A percentile compares a stretch with the other conserved stretches of the same genome.
Conservation (phyloP, 164 flowering plant genomes). For the Dillenia suffruticosa region DNA sequence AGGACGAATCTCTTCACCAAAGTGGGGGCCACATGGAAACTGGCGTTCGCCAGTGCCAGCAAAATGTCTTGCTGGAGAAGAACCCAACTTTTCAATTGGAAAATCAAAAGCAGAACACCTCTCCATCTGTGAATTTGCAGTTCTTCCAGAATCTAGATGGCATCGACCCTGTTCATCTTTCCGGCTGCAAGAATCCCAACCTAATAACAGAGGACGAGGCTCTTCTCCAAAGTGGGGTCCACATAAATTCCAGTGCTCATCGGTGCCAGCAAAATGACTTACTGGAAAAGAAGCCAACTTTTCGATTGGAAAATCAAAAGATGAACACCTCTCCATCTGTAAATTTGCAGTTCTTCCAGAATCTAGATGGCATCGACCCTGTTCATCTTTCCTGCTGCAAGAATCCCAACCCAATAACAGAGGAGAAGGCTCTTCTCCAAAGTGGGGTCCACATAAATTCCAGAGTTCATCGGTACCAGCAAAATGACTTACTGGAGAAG, state of each 20-base stretch:
- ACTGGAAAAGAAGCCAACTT: slow-evolving; percentile 13
- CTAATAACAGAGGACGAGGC: no score
- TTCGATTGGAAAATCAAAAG: slow-evolving; percentile 9
- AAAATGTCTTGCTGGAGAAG: slow-evolving; percentile 5
- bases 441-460: no score
- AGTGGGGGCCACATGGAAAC: slow-evolving; percentile 10
- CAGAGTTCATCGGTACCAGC: no score
- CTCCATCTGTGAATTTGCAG: no score
- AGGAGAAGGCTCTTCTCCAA: no score
- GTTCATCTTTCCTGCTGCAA: no score
- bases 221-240: no score
- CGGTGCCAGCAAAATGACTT: neutral
- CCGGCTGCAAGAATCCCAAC: no score
- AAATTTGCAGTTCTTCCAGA: neutral
- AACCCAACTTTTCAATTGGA: slow-evolving; percentile 10
- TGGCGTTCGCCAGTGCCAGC: slow-evolving; percentile 9
- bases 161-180: no score
- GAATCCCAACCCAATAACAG: no score
- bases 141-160: neutral
- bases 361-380: no score
- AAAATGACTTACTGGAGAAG: slow-evolving; percentile 6
- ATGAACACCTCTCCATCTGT: neutral
- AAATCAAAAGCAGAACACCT: slow-evolving; percentile 5
- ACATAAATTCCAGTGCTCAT: no score
- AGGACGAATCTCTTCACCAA: slow-evolving; percentile 9